Conservation (phyloP, 2,329 filamentous ascomycete species). For the Ascochyta koolunga region DNA sequence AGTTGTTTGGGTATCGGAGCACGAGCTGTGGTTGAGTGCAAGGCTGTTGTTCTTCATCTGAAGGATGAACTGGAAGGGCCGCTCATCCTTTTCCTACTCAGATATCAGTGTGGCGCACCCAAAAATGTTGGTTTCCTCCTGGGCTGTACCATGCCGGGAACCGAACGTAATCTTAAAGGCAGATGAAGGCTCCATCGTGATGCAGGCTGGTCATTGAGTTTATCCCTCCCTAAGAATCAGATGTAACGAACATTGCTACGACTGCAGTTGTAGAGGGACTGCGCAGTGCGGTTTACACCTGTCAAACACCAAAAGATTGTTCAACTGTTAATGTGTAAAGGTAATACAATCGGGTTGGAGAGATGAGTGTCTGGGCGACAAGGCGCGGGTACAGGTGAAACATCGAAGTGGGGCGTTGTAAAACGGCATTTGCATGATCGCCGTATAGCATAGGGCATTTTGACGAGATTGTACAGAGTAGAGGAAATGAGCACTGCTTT, state of each 20-base stretch:
- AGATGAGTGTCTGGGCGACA: slow-evolving; percentile 8
- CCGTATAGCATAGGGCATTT: slow-evolving; percentile 16
- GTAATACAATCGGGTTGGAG: not conserved
- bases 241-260: not conserved
- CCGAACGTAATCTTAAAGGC: slow-evolving; percentile 7
- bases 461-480: slow-evolving; percentile 5
- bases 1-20: too few species aligned
- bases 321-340: not conserved
- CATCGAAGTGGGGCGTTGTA: slow-evolving; percentile 23
- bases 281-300: not conserved
- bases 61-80: not conserved
- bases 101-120: slow-evolving; percentile 11
- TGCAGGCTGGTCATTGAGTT: not conserved
- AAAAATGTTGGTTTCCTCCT: slow-evolving; percentile 9
- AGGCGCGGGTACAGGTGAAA: slow-evolving; percentile 22
- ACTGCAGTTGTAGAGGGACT: not conserved
- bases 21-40: not conserved
- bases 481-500: slow-evolving; percentile 9
- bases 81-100: not conserved
- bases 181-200: slow-evolving; percentile 1
- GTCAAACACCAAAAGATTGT: not conserved
- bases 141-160: slow-evolving; percentile 11
- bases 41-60: not conserved
- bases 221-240: not conserved
- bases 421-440: slow-evolving; percentile 33